Conservation (phyloP, 768 basidiomycete genomes). For the Trametes elegans region DNA sequence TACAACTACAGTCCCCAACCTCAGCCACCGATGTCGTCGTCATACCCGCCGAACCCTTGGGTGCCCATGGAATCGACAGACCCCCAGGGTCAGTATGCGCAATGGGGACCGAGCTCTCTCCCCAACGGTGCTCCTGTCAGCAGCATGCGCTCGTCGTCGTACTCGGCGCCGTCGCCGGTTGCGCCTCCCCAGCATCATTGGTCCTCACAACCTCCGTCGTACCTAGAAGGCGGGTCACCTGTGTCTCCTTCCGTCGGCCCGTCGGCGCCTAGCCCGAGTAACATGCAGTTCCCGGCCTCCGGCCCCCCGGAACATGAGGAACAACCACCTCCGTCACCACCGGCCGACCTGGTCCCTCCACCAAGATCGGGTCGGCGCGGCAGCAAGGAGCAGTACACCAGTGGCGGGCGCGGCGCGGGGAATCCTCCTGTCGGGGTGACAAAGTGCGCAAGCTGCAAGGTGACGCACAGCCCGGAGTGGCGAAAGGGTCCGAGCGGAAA, state of each 20-base stretch:
- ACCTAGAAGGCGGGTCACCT: slow-evolving; percentile 30
- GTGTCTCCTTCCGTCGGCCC: slow-evolving; percentile 23
- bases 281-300: slow-evolving; percentile 6
- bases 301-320: slow-evolving; percentile 21
- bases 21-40: slow-evolving; percentile 17
- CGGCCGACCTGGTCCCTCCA: slow-evolving; percentile 41
- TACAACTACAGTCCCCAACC: slow-evolving; percentile 22
- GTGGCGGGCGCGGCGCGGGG: slow-evolving; percentile 47
- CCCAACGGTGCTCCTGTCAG: slow-evolving; percentile 24
- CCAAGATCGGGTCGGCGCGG: slow-evolving; percentile 42
- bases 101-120: slow-evolving; percentile 18
- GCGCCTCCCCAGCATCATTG: slow-evolving; percentile 38
- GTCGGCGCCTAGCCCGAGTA: slow-evolving; percentile 22
- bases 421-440: slow-evolving; percentile 73
- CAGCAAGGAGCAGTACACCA: slow-evolving; percentile 44
- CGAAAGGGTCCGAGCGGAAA: slow-evolving; percentile 87
- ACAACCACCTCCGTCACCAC: slow-evolving; percentile 24
- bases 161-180: slow-evolving; percentile 24
- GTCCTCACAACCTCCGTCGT: slow-evolving; percentile 43
- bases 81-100: slow-evolving; percentile 9
- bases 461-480: slow-evolving; percentile 85
- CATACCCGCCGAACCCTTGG: slow-evolving; percentile 18
- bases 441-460: slow-evolving; percentile 79
- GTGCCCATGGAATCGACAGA: slow-evolving; percentile 11
- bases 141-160: slow-evolving; percentile 30